Evolutionary conservation across 805 yeast genomes (phyloP).

Genomic region (Ascoidea tarda): DNA sequence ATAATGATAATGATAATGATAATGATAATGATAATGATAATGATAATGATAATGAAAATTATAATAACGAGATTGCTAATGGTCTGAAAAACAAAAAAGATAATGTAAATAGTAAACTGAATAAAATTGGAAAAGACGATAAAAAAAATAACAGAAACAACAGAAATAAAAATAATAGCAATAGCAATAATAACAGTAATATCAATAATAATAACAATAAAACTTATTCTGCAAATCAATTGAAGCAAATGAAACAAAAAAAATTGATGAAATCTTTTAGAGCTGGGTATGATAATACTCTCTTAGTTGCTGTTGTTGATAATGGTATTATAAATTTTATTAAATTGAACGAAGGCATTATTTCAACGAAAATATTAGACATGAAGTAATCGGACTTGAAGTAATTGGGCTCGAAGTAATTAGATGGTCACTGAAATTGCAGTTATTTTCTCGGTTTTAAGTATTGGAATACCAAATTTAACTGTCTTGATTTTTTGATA

Average conservation of each 20-base stretch:
- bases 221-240: not conserved
- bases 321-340: slow-evolving; percentile 48
- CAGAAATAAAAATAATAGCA: not conserved
- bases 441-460: slow-evolving; percentile 6
- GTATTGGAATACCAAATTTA: not conserved
- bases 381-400: not conserved
- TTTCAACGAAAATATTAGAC: not conserved
- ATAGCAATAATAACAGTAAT: no score
- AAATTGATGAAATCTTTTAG: not conserved
- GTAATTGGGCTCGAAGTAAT: not conserved
- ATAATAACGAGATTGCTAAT: no score
- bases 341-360: not conserved
- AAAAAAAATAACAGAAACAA: no score
- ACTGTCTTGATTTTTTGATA: not conserved
- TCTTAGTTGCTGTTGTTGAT: slow-evolving; percentile 42
- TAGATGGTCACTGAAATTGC: slow-evolving; percentile 5
- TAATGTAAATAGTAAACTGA: not conserved
- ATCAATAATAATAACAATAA: no score
- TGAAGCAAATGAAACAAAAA: not conserved
- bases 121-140: not conserved
- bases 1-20: no score
- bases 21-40: not conserved
- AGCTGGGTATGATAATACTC: not conserved
- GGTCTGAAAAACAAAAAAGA: not conserved
- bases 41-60: no score